A percentile compares a stretch with the other conserved stretches of the same genome.
Evolutionary conservation across 306 rosid species (phyloP).

Genomic region (Senna siamea): DNA sequence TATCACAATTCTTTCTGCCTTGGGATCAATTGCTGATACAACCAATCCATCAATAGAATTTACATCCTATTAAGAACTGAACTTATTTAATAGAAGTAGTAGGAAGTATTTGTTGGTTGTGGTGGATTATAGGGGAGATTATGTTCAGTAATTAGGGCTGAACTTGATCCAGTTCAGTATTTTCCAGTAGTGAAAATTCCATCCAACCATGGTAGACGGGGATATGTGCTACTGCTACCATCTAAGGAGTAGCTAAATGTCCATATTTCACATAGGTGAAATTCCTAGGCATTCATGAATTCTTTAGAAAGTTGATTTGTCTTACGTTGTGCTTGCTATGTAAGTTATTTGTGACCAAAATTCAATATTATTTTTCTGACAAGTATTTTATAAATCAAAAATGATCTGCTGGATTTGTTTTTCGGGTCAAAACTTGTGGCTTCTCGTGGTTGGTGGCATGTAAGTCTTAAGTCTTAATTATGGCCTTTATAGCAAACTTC

Average conservation of each 20-base stretch:
- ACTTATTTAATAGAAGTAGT: constrained; percentile 42
- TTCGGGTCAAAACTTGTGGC: neutral
- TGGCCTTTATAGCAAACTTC: neutral
- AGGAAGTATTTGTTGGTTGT: constrained; percentile 49
- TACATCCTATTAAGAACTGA: constrained; percentile 34
- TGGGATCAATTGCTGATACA: constrained; percentile 41
- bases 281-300: constrained; percentile 36
- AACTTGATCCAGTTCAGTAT: constrained; percentile 48
- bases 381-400: constrained; percentile 3
- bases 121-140: constrained; percentile 43
- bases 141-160: constrained; percentile 79
- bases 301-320: constrained; percentile 28
- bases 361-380: no score
- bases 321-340: constrained; percentile 28
- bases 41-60: constrained; percentile 48
- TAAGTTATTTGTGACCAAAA: constrained; percentile 32
- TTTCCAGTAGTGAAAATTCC: constrained; percentile 37
- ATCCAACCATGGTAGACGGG: constrained; percentile 49
- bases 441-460: neutral
- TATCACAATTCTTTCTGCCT: neutral
- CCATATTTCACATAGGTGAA: no score
- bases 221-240: no score
- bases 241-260: no score
- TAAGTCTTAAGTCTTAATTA: neutral
- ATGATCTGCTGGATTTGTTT: neutral